Evolutionary conservation across 805 yeast species (phyloP).

Genomic region (Tetrapisispora nanseiensis): DNA sequence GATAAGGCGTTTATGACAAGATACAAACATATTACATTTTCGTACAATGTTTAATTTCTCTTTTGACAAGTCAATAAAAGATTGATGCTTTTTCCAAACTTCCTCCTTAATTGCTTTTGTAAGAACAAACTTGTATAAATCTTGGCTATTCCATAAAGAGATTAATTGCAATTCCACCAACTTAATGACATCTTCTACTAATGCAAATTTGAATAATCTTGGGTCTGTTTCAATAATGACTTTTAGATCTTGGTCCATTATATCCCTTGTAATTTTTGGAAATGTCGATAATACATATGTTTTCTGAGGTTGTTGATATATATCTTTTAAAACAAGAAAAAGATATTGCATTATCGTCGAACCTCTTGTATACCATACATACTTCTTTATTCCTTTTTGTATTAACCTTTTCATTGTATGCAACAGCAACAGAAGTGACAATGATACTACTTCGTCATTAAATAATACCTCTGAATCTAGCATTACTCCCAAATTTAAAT

Average conservation of each 20-base stretch:
- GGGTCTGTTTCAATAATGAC: slow-evolving; percentile 13
- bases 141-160: slow-evolving; percentile 21
- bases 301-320: slow-evolving; percentile 15
- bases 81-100: slow-evolving; percentile 15
- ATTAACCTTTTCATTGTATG: slow-evolving; percentile 20
- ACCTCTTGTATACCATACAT: slow-evolving; percentile 23
- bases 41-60: neutral
- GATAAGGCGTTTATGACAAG: slow-evolving; percentile 4
- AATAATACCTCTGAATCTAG: slow-evolving; percentile 9
- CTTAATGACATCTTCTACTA: slow-evolving; percentile 20
- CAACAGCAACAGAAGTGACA: slow-evolving; percentile 16
- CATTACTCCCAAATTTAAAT: neutral
- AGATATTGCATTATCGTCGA: slow-evolving; percentile 28
- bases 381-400: slow-evolving; percentile 11
- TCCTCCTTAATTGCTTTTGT: slow-evolving; percentile 19
- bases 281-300: slow-evolving; percentile 6
- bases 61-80: slow-evolving; percentile 2
- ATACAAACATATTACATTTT: slow-evolving; percentile 11
- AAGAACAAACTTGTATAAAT: slow-evolving; percentile 18
- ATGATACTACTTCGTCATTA: slow-evolving; percentile 14
- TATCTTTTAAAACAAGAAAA: slow-evolving; percentile 19
- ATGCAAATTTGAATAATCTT: slow-evolving; percentile 10
- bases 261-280: slow-evolving; percentile 5
- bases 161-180: slow-evolving; percentile 17
- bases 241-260: slow-evolving; percentile 12